Evolutionary conservation across 1,284 basidiomycete genomes (phyloP), one percentile per base, ranked within the genome.

Genomic region (Lentinula novae-zelandiae): DNA sequence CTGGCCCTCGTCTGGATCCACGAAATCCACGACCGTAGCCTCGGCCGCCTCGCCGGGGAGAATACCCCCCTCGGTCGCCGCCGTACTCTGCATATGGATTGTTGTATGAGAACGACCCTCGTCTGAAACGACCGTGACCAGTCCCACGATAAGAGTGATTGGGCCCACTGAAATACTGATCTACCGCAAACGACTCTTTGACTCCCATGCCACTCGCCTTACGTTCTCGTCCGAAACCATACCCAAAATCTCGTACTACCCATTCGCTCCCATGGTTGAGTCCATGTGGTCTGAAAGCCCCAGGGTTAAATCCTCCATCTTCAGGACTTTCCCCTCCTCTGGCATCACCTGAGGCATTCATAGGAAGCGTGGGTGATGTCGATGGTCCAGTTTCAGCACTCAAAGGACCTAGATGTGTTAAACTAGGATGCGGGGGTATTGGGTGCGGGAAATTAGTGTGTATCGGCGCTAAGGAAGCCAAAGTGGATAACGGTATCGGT

Each of bases 201-300:
- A 27, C 34, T 17, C 44, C 56, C 10, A 31, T 8, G 9, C 34
- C 34, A 1, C 75, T 74, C 5, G 64, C 67, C 3, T 75, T 76
- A 59, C 71, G 73, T 5, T 70, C 65, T 15, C 72, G 67, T 4
- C 85, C 85, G 63, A 86, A 86, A 1, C 84, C 82, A 65, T 74
- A 86, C 6, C 85, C 86, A 62, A 78, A 88, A 67, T 89, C 80
- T 63, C 78, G 81, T 51, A 88, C 87, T 62, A 80, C 78, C 71
- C 80, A 82, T 13, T 81, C 80, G 58, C 73, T 70, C 40, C 65
- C 68, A 7, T 60, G 61, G 17, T 54, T 53, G 39, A 6, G 58
- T 60, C 53, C 39, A 22, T 42, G n/a, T n/a, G 33, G 20, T 9
- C 31, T 22, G 5, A 27, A 34, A 7, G 17, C 36, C 2, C 13